Conservation (phyloP, 2,329 filamentous ascomycete genomes). For the Clonostachys sp. region DNA sequence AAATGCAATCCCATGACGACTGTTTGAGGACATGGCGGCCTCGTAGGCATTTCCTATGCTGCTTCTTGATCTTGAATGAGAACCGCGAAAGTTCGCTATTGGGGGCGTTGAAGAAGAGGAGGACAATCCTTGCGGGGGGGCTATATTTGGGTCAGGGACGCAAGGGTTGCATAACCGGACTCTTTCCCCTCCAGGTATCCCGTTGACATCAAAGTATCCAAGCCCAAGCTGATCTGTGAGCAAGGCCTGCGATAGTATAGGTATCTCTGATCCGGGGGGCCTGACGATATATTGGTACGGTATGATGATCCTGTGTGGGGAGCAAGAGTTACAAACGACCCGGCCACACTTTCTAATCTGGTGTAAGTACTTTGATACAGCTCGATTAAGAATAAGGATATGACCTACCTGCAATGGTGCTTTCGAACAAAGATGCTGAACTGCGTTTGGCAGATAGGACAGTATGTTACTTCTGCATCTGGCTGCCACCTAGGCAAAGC, state of each 20-base stretch:
- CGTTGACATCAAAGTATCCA: conserved; percentile 36
- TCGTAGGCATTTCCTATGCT: conserved; percentile 27
- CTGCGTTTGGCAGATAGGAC: conserved; percentile 75
- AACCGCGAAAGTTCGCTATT: conserved; percentile 18
- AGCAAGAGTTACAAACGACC: conserved; percentile 86
- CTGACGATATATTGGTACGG: conserved; percentile 90
- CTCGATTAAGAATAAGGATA: too few relatives aligned
- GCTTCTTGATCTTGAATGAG: conserved; percentile 38
- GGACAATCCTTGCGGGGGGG: conserved; percentile 42
- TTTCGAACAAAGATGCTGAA: conserved; percentile 87
- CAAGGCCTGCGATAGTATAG: conserved; percentile 20
- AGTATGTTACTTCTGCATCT: conserved; percentile 75
- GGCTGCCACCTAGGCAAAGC: conserved; percentile 80
- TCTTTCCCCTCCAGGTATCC: conserved; percentile 48
- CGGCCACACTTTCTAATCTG: conserved; percentile 74
- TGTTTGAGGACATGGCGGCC: conserved; percentile 15
- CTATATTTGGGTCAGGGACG: conserved; percentile 56
- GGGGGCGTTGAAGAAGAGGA: conserved; percentile 23
- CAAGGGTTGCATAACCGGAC: conserved; percentile 59
- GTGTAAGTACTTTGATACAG: neutral
- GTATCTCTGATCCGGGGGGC: conserved; percentile 50
- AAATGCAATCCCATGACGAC: conserved; percentile 23
- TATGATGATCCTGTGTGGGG: conserved; percentile 91
- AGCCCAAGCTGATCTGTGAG: conserved; percentile 31
- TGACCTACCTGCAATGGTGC: conserved; percentile 76